phyloP scores from a whole-genome alignment of 495 filamentous ascomycete genomes.

The Glarea lozoyensis region DNA sequence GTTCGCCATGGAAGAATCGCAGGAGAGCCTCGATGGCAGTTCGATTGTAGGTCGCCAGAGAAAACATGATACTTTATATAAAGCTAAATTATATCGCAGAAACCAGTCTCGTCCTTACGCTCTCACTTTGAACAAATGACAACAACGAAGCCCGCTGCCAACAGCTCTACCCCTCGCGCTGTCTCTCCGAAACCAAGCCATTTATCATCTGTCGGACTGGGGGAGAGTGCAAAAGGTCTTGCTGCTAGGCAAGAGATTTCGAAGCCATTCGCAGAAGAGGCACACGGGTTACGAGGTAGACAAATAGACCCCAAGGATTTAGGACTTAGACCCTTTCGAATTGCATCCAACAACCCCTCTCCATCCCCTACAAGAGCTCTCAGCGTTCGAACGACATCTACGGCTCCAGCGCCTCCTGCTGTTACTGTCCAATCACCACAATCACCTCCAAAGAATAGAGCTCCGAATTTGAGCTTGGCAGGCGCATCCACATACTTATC shows the following conservation, averaged over 20 bases:
- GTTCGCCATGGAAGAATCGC: slow-evolving; percentile 19
- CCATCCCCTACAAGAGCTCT: slow-evolving; percentile 25
- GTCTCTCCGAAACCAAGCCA: slow-evolving; percentile 23
- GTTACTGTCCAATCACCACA: slow-evolving; percentile 66
- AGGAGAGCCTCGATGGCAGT: slow-evolving; percentile 43
- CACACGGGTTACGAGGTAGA: slow-evolving; percentile 8
- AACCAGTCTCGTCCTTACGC: slow-evolving; percentile 83
- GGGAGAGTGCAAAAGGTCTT: background rate
- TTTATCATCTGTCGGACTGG: background rate
- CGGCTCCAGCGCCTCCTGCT: slow-evolving; percentile 36
- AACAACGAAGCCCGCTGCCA: slow-evolving; percentile 33
- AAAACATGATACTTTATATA: no score
- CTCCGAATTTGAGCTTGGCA: slow-evolving; percentile 26
- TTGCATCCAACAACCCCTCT: slow-evolving; percentile 17
- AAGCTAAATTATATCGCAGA: no score
- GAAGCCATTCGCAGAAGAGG: slow-evolving; percentile 1
- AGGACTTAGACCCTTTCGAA: slow-evolving; percentile 6
- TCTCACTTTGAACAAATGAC: slow-evolving; percentile 89
- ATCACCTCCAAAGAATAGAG: slow-evolving; percentile 53
- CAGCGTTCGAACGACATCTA: slow-evolving; percentile 7
- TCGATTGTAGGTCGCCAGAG: slow-evolving; percentile 41
- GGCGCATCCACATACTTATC: slow-evolving; percentile 31
- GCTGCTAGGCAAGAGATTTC: background rate
- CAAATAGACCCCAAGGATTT: slow-evolving; percentile 5
- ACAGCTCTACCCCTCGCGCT: slow-evolving; percentile 23